A percentile compares a stretch with the other conserved stretches of the same genome.
Conservation (phyloP, 176 grass and related monocot genomes). For the Dendrocalamus sinicus region DNA sequence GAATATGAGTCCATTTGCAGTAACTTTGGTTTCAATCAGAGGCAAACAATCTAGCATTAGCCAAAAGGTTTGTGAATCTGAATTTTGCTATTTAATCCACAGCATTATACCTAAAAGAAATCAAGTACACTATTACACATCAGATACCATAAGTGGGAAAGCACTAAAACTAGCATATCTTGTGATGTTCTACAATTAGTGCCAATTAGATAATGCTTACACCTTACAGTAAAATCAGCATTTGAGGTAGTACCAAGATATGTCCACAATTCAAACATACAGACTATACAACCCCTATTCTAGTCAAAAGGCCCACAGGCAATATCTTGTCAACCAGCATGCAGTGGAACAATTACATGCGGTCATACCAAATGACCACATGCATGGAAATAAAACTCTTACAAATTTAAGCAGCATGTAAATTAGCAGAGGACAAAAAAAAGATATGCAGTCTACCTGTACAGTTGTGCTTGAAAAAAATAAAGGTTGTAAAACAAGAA, state of each 20-base stretch:
- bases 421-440: conserved; percentile 23
- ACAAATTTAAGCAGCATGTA: not conserved
- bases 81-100: not conserved
- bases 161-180: conserved; percentile 1
- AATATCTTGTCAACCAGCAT: conserved; percentile 3
- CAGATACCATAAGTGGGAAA: not conserved
- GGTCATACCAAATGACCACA: not conserved
- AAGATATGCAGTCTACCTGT: not conserved
- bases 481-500: not conserved
- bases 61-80: conserved; percentile 9
- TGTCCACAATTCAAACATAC: not conserved
- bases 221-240: not conserved
- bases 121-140: conserved; percentile 1
- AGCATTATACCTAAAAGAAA: conserved; percentile 6
- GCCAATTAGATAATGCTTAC: not conserved
- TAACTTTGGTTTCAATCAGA: conserved; percentile 27
- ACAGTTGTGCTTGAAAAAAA: not conserved
- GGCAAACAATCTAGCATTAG: conserved; percentile 4
- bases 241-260: not conserved
- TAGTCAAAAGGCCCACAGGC: not conserved
- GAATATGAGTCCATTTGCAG: not conserved
- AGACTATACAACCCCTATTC: not conserved
- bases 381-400: not conserved
- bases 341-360: too few relatives aligned
- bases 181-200: not conserved